These are phyloP conservation scores for Nannochloris sp. DNA, from an alignment of 139 green algal species.

Conservation along the genomic window DNA sequence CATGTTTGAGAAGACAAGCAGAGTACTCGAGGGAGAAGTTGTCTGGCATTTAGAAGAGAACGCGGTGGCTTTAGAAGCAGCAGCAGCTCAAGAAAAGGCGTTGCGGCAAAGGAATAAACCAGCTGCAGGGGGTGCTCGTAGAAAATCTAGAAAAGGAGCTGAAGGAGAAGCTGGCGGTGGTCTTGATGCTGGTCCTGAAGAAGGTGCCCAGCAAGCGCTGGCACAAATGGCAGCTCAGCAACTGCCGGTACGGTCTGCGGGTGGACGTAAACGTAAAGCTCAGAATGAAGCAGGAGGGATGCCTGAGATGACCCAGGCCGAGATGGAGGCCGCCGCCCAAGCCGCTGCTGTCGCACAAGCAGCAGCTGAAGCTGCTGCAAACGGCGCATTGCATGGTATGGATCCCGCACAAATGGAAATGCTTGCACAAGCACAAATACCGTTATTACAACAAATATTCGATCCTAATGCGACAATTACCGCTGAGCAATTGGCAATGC, in stretches of 20 bases:
- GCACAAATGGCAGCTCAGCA: conserved; percentile 12
- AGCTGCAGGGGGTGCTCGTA: neutral
- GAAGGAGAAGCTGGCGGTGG: neutral
- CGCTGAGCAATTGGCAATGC: conserved; percentile 1
- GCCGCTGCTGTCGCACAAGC: neutral
- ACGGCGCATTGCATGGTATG: neutral
- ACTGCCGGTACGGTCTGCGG: neutral
- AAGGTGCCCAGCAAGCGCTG: conserved; percentile 9
- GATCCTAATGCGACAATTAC: neutral
- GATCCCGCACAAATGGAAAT: neutral
- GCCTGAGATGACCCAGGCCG: neutral
- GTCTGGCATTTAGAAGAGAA: conserved; percentile 31
- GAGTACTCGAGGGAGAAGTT: conserved; percentile 23
- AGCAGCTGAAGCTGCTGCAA: neutral
- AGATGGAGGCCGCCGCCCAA: neutral
- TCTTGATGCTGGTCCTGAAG: neutral
- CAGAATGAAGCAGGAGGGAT: too few relatives aligned
- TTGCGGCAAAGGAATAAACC: conserved; percentile 10
- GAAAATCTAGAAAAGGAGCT: conserved; percentile 6
- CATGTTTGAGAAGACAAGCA: conserved; percentile 28
- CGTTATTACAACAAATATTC: conserved; percentile 4
- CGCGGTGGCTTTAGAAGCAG: conserved; percentile 7
- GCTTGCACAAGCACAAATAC: neutral
- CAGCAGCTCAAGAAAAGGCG: conserved; percentile 1
- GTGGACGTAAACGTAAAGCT: neutral